phyloP scores from a whole-genome alignment of 179 eudicot species.

The Dionaea muscipula region DNA sequence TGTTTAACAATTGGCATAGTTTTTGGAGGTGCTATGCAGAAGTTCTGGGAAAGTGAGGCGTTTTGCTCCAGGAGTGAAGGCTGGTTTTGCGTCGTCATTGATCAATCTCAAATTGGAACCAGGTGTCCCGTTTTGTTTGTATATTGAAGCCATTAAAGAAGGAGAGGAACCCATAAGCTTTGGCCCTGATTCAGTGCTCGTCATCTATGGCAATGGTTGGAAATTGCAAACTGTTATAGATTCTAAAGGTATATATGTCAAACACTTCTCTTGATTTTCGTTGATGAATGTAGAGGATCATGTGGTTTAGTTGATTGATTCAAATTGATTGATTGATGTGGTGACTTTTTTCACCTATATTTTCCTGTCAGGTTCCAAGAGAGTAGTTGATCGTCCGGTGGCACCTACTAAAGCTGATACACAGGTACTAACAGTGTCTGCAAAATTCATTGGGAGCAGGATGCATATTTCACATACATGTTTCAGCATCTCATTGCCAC shows the following conservation, averaged over 20 bases:
- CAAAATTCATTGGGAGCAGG: too few species aligned
- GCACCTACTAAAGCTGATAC: background rate
- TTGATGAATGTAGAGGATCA: background rate
- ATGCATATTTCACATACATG: too few species aligned
- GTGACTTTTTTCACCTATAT: slow-evolving; percentile 8
- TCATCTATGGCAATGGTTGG: slow-evolving; percentile 61
- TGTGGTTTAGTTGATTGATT: background rate
- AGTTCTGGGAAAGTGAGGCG: slow-evolving; percentile 48
- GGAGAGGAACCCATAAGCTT: slow-evolving; percentile 63
- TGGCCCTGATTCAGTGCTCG: slow-evolving; percentile 57
- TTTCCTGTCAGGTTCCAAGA: background rate
- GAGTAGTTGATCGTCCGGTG: background rate
- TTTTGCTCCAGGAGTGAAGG: slow-evolving; percentile 63
- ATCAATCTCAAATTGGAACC: slow-evolving; percentile 46
- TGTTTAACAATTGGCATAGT: slow-evolving; percentile 24
- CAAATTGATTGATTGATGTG: background rate
- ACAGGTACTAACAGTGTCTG: too few species aligned
- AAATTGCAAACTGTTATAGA: slow-evolving; percentile 56
- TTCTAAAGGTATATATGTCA: slow-evolving; percentile 31
- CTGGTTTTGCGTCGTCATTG: slow-evolving; percentile 56
- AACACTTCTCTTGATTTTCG: background rate
- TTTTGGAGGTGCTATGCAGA: slow-evolving; percentile 57
- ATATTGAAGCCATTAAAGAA: slow-evolving; percentile 67
- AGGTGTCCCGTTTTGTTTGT: slow-evolving; percentile 26
- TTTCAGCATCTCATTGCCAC: too few species aligned